Evolutionary conservation across 2,329 filamentous ascomycete species (phyloP), one percentile per base, ranked within the genome.

Genomic region (Elsinoe arachidis): DNA sequence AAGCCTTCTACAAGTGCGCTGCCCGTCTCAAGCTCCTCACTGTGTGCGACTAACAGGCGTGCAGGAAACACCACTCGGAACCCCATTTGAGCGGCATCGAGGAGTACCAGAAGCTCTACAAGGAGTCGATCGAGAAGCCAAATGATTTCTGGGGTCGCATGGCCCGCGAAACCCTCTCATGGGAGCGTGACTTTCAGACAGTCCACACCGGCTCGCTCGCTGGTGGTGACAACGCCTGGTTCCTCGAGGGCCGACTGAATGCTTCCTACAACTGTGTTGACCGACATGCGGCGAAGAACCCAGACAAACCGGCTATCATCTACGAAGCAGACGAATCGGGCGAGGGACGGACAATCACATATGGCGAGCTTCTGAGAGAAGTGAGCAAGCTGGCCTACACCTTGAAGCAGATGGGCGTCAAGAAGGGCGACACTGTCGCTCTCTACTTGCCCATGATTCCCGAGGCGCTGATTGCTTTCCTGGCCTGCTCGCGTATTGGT

Each of bases 401-500:
- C 21, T 81, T 99, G 65, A 96, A 91, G 80, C 83, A 92, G 76
- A 93, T 96, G 83, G 93, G 93, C 62, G 92, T 99, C 60, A 85
- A 87, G 78, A 97, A 96, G 80, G 93, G 93, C 57, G 93, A 99
- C 74, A 96, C 91, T 3, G 91, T 99, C 58, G 93, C 90, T 62
- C 88, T 99, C 64, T 99, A 99, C 78, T 77, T 99, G 63, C 93
- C 93, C 72, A 99, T 99, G 93, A 96, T 99, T 73, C 93, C 93
- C 57, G 92, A 99, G 74, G 93, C 93, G 5, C 68, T 99, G 59
- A 80, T 99, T 67, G 87, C 93, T 56, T 88, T 99, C 73, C 80
- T 99, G 58, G 93, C 93, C 60, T 95, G 91, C 73, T 78, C 85
- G 37, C 89, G 93, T 69, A 95, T 99, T 65, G 93, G 93, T 61